Evolutionary conservation across 2,329 filamentous ascomycete genomes (phyloP).

Genomic region (Colletotrichum karsti): DNA sequence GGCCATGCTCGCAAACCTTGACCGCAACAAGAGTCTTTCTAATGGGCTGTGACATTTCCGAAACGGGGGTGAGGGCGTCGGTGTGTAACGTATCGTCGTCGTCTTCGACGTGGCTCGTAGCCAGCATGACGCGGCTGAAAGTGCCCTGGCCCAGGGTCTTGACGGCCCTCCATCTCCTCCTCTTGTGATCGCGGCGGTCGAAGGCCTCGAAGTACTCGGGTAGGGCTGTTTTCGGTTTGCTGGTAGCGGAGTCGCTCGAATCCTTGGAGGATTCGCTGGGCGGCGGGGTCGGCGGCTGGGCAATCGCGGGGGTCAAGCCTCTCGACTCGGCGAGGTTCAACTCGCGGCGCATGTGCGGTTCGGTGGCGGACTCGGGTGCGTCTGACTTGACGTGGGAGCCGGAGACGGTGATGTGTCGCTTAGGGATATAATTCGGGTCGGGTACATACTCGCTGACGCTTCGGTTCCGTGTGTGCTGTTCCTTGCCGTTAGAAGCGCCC

Average conservation of each 20-base stretch:
- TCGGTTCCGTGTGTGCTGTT: slow-evolving; percentile 67
- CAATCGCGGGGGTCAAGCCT: slow-evolving; percentile 70
- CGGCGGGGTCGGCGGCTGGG: slow-evolving; percentile 80
- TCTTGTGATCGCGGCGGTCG: slow-evolving; percentile 73
- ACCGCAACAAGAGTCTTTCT: slow-evolving; percentile 90
- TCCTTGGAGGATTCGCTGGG: slow-evolving; percentile 75
- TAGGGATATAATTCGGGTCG: slow-evolving; percentile 73
- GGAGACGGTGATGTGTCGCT: slow-evolving; percentile 78
- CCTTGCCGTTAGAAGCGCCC: slow-evolving; percentile 28
- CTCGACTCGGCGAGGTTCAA: slow-evolving; percentile 81
- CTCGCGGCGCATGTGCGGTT: slow-evolving; percentile 73
- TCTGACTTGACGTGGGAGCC: slow-evolving; percentile 60
- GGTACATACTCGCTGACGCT: slow-evolving; percentile 91
- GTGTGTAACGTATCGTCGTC: slow-evolving; percentile 47
- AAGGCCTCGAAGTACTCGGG: slow-evolving; percentile 76
- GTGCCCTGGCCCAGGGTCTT: slow-evolving; percentile 89
- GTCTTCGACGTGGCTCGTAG: slow-evolving; percentile 77
- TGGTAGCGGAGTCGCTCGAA: slow-evolving; percentile 49
- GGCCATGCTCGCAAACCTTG: slow-evolving; percentile 95
- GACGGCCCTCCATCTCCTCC: slow-evolving; percentile 81
- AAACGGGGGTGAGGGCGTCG: slow-evolving; percentile 49
- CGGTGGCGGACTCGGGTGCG: slow-evolving; percentile 45
- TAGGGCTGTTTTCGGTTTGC: slow-evolving; percentile 46
- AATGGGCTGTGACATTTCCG: slow-evolving; percentile 48
- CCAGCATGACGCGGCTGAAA: slow-evolving; percentile 93